A percentile compares a stretch with the other conserved stretches of the same genome.
Conservation (phyloP, 2,329 filamentous ascomycete species). For the Diaporthe sp. region DNA sequence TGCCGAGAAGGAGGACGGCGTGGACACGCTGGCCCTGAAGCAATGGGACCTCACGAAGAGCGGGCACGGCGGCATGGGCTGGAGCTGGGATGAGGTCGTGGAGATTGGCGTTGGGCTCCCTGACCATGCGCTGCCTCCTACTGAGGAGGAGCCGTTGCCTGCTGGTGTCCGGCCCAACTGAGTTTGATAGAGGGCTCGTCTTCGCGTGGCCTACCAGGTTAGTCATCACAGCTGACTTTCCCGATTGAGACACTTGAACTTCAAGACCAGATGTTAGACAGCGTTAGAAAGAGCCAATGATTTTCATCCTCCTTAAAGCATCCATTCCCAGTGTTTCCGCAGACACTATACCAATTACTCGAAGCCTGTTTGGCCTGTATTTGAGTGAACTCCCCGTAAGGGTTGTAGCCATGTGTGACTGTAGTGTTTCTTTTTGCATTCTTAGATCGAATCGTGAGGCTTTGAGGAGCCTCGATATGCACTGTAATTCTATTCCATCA, state of each 20-base stretch:
- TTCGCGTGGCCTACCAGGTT: background rate
- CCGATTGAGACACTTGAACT: background rate
- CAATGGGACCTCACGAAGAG: slow-evolving; percentile 65
- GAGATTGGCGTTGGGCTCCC: slow-evolving; percentile 50
- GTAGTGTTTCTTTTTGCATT: too few species aligned
- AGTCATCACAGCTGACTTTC: background rate
- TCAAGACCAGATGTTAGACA: background rate
- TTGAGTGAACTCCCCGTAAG: too few species aligned
- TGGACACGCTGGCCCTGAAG: slow-evolving; percentile 52
- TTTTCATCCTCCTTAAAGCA: background rate
- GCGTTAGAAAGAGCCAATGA: background rate
- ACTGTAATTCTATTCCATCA: too few species aligned
- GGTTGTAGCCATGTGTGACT: too few species aligned
- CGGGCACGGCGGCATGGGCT: slow-evolving; percentile 65
- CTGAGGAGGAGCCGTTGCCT: slow-evolving; percentile 29
- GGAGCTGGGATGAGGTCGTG: slow-evolving; percentile 57
- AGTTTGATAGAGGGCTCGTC: background rate
- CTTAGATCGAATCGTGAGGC: too few species aligned
- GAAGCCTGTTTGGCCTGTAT: too few species aligned
- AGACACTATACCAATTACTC: background rate
- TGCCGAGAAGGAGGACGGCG: slow-evolving; percentile 45
- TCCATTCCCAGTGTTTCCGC: background rate
- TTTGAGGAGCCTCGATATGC: too few species aligned
- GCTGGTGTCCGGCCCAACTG: slow-evolving; percentile 37
- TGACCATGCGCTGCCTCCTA: slow-evolving; percentile 41